Percentiles rank a stretch among this genome's conserved stretches.
These are phyloP conservation scores for Musa acuminata DNA, from an alignment of 176 grass and related monocot species.

Conservation along the genomic window DNA sequence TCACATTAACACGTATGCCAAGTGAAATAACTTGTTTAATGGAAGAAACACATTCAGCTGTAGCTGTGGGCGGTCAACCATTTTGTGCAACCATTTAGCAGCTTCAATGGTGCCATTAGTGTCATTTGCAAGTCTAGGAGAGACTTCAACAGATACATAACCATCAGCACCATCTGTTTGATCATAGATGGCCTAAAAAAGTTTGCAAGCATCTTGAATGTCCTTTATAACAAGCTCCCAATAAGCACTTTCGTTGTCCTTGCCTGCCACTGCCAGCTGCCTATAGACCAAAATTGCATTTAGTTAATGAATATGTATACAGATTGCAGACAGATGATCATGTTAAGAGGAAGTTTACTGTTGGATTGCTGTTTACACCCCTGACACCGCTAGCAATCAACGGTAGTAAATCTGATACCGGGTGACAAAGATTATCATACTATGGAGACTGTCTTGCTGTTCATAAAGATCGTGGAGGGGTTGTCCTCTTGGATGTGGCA, in stretches of 20 bases:
- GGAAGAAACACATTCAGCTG: slow-evolving; percentile 87
- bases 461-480: slow-evolving; percentile 79
- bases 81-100: slow-evolving; percentile 86
- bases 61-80: slow-evolving; percentile 70
- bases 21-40: slow-evolving; percentile 76
- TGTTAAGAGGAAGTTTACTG: slow-evolving; percentile 30
- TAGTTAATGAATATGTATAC: slow-evolving; percentile 14
- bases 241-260: slow-evolving; percentile 64
- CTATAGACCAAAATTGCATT: slow-evolving; percentile 5
- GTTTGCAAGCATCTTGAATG: slow-evolving; percentile 87
- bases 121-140: slow-evolving; percentile 33
- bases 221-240: slow-evolving; percentile 99
- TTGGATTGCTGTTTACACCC: slow-evolving; percentile 94
- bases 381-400: slow-evolving; percentile 70
- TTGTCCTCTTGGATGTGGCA: slow-evolving; percentile 48
- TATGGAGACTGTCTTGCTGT: slow-evolving; percentile 76
- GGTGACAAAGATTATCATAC: slow-evolving; percentile 94
- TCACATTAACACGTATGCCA: slow-evolving; percentile 95
- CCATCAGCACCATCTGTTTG: slow-evolving; percentile 76
- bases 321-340: background rate
- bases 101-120: slow-evolving; percentile 78
- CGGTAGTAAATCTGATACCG: slow-evolving; percentile 75
- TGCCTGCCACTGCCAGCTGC: slow-evolving; percentile 55
- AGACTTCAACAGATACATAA: slow-evolving; percentile 38
- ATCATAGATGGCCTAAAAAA: slow-evolving; percentile 87